phyloP scores from a whole-genome alignment of 139 green algal species.

The Chlorella ohadii region DNA sequence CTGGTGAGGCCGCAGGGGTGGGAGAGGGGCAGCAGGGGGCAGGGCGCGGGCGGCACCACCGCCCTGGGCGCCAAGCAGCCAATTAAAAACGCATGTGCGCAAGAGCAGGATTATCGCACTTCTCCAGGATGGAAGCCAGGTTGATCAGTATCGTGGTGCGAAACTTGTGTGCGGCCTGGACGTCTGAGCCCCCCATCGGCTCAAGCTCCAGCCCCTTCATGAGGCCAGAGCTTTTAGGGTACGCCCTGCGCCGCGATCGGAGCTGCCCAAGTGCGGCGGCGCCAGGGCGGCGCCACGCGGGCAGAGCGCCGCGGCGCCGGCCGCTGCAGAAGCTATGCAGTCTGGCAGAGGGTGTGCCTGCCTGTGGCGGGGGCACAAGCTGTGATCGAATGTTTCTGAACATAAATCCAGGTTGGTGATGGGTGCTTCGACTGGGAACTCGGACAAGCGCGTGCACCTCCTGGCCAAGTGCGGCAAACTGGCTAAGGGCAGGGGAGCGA shows the following conservation, averaged over 20 bases:
- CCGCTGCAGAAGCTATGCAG: no score
- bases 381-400: no score
- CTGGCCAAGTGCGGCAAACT: no score
- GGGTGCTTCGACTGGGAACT: no score
- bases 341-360: no score
- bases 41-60: background rate
- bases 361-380: no score
- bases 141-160: constrained; percentile 19
- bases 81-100: no score
- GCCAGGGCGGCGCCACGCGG: background rate
- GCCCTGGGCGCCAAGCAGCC: no score
- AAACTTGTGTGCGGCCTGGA: background rate
- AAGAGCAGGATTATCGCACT: background rate
- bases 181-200: no score
- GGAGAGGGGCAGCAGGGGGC: background rate
- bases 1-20: background rate
- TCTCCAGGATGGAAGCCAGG: constrained; percentile 12
- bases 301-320: background rate
- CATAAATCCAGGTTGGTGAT: no score
- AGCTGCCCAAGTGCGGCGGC: background rate
- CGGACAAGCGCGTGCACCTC: no score
- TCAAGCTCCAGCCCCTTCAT: background rate
- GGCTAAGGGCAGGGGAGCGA: no score
- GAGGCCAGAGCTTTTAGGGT: background rate
- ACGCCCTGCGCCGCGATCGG: background rate